Evolutionary conservation across 2,329 filamentous ascomycete genomes (phyloP).

Genomic region (Chrysoporthe puriensis): DNA sequence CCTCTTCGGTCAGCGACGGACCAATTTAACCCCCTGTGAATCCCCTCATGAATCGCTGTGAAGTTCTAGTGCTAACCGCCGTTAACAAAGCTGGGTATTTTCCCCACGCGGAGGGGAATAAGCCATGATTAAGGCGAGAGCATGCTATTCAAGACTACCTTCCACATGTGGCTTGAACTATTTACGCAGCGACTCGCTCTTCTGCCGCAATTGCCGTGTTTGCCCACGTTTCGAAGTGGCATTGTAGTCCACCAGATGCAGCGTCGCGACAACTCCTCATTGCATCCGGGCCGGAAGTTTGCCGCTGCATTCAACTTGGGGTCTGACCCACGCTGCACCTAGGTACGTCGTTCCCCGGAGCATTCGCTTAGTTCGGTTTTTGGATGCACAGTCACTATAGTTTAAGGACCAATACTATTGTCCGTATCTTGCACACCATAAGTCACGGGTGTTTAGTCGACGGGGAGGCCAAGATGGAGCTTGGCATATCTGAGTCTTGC

Average conservation of each 20-base stretch:
- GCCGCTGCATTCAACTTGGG: no score
- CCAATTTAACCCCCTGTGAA: constrained; percentile 8
- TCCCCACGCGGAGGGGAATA: neutral
- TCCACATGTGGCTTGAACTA: neutral
- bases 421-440: neutral
- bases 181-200: neutral
- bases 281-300: neutral
- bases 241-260: neutral
- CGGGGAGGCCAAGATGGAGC: neutral
- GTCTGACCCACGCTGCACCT: neutral
- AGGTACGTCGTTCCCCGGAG: neutral
- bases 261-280: neutral
- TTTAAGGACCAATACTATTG: neutral
- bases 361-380: neutral
- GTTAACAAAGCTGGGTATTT: no score
- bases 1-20: constrained; percentile 19
- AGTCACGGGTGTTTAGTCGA: neutral
- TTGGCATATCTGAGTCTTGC: neutral
- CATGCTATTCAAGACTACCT: neutral
- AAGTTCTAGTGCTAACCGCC: neutral
- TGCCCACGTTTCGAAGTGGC: neutral
- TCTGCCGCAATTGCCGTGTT: constrained; percentile 1
- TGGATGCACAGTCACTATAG: neutral
- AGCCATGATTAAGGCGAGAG: no score
- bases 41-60: neutral